Base-by-base conservation (phyloP, 805 yeast species). In the Cyberlindnera sargentensis region DNA sequence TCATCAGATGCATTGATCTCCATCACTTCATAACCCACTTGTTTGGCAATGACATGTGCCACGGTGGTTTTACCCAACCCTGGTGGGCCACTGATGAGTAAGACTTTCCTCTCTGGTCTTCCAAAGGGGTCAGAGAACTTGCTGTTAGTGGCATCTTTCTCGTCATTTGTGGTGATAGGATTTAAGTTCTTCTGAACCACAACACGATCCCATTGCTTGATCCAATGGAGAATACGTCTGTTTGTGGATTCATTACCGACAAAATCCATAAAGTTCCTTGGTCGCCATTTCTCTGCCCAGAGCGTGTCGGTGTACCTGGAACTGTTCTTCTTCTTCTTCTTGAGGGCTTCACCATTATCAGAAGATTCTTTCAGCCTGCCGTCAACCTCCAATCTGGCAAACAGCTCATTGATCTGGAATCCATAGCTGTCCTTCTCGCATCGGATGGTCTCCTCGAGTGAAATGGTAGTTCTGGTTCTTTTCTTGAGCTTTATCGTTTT, bases 1-100 rank as follows among this genome's bases (percentile, higher is more conserved):
- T 83, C 88, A 55, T 82, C 89, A 61, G 84, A 76, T 5, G 98
- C 96, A 64, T 91, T 91, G 47, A 91, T 73, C 55, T 91, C 99
- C 51, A 84, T 73, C 0, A 84, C 75, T 37, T 80, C 78, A 59
- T 84, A 91, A 0, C 95, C 95, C 34, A 85, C 75, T 50, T 86
- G 95, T 37, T 71, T 72, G 3, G 96, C 93, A 32, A 89, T 73
- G 2, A 88, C 76, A 56, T 90, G 96, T 0, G 91, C 87, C 2
- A 89, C 81, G 0, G 93, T 77, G 0, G 98, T 90, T 58, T 91
- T 91, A 8, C 99, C 99, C 15, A 84, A 72, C 2, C 99, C 99
- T 0, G 96, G 89, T 0, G 96, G 93, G 0, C 99, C 99, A 58
- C 83, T 88, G 8, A 93, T 73, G 34, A 93, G 65, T 23, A 93